These are phyloP conservation scores for Diaporthe capsici DNA, from an alignment of 2,329 filamentous ascomycete genomes.

Conservation along the genomic window DNA sequence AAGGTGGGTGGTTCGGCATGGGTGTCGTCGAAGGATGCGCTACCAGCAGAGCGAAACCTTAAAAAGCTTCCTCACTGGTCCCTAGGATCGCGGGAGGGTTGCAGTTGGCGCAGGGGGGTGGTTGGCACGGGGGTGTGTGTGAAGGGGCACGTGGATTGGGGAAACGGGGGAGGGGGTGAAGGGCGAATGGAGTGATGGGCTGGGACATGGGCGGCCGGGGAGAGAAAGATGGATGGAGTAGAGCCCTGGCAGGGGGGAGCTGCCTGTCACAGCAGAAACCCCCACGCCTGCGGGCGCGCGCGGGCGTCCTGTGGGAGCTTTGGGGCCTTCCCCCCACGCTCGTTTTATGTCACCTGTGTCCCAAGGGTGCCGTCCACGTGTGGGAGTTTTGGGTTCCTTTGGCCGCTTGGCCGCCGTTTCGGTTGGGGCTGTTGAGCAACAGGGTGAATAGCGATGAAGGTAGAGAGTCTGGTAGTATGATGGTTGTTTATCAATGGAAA, in stretches of 20 bases:
- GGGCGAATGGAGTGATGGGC: neutral
- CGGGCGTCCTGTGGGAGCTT: neutral
- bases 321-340: neutral
- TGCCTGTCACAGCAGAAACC: neutral
- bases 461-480: neutral
- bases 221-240: neutral
- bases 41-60: conserved; percentile 13
- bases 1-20: conserved; percentile 1
- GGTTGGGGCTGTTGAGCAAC: neutral
- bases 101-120: conserved; percentile 13
- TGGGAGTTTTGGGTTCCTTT: neutral
- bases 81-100: conserved; percentile 5
- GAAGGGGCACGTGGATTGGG: conserved; percentile 15
- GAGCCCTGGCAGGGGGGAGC: neutral
- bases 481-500: neutral
- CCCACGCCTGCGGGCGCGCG: neutral
- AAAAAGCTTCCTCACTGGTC: neutral
- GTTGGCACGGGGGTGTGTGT: neutral
- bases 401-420: neutral
- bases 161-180: neutral
- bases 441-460: neutral
- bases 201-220: conserved; percentile 10
- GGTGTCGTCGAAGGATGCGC: conserved; percentile 6
- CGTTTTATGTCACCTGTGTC: conserved; percentile 1
- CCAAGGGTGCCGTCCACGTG: too few species aligned